Evolutionary conservation across 169 alveolate species (phyloP), one percentile per base, ranked within the genome.

Genomic region (Plasmodium fragile): DNA sequence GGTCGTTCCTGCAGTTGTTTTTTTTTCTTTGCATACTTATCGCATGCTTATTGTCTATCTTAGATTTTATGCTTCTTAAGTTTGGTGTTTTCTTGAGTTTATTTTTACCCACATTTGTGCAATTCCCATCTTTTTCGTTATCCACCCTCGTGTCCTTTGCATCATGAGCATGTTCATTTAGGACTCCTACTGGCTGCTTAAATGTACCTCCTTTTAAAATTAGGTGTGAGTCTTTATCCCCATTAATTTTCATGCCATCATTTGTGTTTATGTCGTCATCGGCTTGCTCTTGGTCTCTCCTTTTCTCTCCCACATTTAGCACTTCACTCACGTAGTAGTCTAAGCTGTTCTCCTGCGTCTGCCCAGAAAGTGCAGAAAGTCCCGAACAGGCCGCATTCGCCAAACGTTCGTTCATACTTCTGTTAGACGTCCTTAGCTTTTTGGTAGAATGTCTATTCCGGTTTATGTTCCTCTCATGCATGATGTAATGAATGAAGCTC

Each of bases 21-120:
- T 85, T 34, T 22, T 72, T 85, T 30, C 79, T 85, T 39, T 53
- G 39, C 16, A 75, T 73, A 73, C 41, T 75, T 16, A 83, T 49
- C 79, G 49, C 70, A 52, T 69, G 93, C 36, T 85, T 85, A 69
- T 85, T 85, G 41, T 85, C 93, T 85, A 85, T 75, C 79, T 85
- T 85, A 49, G 93, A 49, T 75, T 85, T 85, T 73, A 75, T 49
- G 43, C 39, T 11, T 7, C 25, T 85, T 75, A 52, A 10, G 28
- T 49, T 30, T 73, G 59, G 70, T 75, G 55, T 85, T 34, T 53
- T 85, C 18, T 85, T 85, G 22, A 73, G 22, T 34, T 52, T 72
- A 32, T 85, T 85, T 69, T 85, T 72, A 53, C 45, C 41, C 18
- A 85, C 69, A 52, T 85, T 52, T 75, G 80, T 22, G 25, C 53